Base-by-base conservation (phyloP, 352 stramenopile genomes). In the Blastocystis sp. region DNA sequence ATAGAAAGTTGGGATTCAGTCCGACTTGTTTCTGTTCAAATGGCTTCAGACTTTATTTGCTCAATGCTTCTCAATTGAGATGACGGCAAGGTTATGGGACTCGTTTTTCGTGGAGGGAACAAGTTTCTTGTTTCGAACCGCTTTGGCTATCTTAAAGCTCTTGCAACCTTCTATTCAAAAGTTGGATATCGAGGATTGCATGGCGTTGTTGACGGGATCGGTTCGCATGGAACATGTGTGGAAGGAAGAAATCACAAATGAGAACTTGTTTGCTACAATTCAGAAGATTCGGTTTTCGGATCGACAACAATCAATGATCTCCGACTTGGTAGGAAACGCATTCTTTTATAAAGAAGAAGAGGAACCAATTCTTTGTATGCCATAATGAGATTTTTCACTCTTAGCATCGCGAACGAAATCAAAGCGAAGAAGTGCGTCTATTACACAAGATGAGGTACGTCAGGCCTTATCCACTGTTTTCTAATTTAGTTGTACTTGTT, bases 81-180 rank as follows among this genome's bases (percentile, higher is more conserved):
- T 77, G 4, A 41, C 43, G n/a, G 41, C 59, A 20, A 13, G 63
- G 23, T n/a, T 87, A 23, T 87, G 76, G 76, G 76, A 87, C n/a
- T 29, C 20, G 11, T 87, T 87, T 56, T 77, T 87, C n/a, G 43
- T 75, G 20, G 76, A 87, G 45, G 76, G 76, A 56, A 87, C 76
- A 9, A 18, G 20, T 5, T 73, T 87, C 59, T 39, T 87, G 5
- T 87, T 87, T 26, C 34, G 63, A 18, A 61, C 59, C 4, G 76
- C 76, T 26, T 47, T 87, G 4, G 59, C 76, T 8, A 70, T 87
- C 34, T 26, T 87, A 26, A 55, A 54, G n/a, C 63, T 87, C 0
- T 47, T 87, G 8, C 76, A 87, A 26, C 59, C 59, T 29, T 8
- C 34, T 3, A 79, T 87, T 9, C n/a, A 53, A 43, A 68, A 70